phyloP scores from a whole-genome alignment of 768 basidiomycete genomes.

The Amanita brunnescens region DNA sequence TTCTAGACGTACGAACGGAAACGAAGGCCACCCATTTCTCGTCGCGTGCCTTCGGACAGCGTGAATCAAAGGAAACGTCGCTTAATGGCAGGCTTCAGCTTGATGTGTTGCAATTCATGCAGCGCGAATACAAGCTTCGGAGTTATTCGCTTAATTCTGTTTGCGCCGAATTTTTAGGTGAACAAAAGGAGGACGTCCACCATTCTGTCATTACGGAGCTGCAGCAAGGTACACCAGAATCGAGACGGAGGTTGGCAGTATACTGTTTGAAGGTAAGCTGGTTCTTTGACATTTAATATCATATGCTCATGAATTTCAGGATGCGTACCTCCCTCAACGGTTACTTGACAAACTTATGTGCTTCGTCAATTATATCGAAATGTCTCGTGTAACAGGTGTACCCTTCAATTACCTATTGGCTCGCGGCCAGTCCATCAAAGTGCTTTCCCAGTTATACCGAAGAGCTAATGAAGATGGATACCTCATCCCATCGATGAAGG shows the following conservation, averaged over 20 bases:
- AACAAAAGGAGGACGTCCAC: constrained; percentile 99
- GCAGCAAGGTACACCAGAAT: constrained; percentile 94
- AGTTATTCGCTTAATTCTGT: constrained; percentile 98
- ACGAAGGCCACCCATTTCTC: constrained; percentile 95
- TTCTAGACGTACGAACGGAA: constrained; percentile 62
- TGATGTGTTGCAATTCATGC: constrained; percentile 96
- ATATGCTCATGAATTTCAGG: constrained; percentile 35
- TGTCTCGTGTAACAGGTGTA: constrained; percentile 99
- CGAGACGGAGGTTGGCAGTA: constrained; percentile 84
- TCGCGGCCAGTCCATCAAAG: constrained; percentile 97
- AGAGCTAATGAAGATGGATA: constrained; percentile 91
- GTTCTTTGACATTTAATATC: constrained; percentile 3
- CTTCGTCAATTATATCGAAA: constrained; percentile 96
- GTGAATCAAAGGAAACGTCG: constrained; percentile 89
- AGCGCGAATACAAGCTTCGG: constrained; percentile 93
- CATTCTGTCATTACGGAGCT: constrained; percentile 97
- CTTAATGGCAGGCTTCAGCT: constrained; percentile 92
- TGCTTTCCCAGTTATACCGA: constrained; percentile 90
- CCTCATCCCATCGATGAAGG: constrained; percentile 75
- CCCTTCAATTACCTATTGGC: constrained; percentile 95
- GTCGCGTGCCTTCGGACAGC: constrained; percentile 93
- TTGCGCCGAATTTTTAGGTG: constrained; percentile 94
- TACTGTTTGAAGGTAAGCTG: constrained; percentile 86
- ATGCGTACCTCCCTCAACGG: constrained; percentile 96
- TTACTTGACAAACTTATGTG: constrained; percentile 98